A percentile compares a stretch with the other conserved stretches of the same genome.
Evolutionary conservation across 352 stramenopile species (phyloP).

Genomic region (Aphanomyces stellatus): DNA sequence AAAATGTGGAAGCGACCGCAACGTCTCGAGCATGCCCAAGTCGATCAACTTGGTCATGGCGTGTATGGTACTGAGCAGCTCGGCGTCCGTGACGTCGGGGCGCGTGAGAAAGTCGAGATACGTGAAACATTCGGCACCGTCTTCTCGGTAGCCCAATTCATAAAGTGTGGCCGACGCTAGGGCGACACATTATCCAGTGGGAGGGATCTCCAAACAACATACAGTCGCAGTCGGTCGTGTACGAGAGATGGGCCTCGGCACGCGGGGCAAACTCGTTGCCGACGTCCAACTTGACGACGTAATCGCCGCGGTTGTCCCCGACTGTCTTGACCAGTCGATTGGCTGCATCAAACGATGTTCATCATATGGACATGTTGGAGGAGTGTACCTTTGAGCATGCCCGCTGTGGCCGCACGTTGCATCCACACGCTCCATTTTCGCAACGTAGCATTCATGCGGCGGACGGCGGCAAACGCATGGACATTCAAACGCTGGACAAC

Average conservation of each 20-base stretch:
- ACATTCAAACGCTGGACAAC: constrained; percentile 31
- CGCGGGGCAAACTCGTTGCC: constrained; percentile 42
- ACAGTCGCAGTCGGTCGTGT: constrained; percentile 69
- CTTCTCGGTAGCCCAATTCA: constrained; percentile 62
- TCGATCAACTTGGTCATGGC: constrained; percentile 47
- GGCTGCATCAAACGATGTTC: too few species aligned
- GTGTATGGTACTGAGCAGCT: constrained; percentile 34
- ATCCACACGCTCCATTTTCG: constrained; percentile 29
- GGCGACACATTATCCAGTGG: too few species aligned
- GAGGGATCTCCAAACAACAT: constrained; percentile 11
- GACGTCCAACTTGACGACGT: constrained; percentile 56
- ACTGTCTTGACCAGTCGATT: too few species aligned
- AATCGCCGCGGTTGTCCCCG: constrained; percentile 42
- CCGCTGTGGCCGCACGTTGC: constrained; percentile 31
- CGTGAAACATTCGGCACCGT: constrained; percentile 56
- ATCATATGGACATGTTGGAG: too few species aligned
- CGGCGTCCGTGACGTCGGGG: constrained; percentile 42
- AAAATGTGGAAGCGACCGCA: constrained; percentile 48
- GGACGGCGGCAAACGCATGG: constrained; percentile 31
- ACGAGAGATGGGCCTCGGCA: constrained; percentile 42
- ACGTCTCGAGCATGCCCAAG: constrained; percentile 42
- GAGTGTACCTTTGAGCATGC: constrained; percentile 29
- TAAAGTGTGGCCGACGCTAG: constrained; percentile 53
- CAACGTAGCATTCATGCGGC: constrained; percentile 24
- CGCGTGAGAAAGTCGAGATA: constrained; percentile 51